phyloP scores from a whole-genome alignment of 306 rosid genomes.

The Comarum palustre region DNA sequence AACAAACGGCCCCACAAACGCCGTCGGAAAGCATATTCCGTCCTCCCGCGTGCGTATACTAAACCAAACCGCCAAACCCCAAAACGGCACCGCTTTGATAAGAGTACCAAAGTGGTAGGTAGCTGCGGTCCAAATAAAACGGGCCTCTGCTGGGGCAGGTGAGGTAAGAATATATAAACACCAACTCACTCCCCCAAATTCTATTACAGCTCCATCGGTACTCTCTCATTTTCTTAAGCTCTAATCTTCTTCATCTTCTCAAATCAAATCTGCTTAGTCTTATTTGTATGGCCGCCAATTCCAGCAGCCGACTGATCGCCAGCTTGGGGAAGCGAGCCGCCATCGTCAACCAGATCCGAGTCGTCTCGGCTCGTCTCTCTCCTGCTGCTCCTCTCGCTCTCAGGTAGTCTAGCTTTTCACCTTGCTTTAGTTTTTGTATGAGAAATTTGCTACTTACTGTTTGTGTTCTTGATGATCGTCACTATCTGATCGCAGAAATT shows the following conservation, averaged over 20 bases:
- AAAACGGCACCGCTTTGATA: slow-evolving; percentile 1
- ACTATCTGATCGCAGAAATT: neutral
- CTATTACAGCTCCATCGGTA: neutral
- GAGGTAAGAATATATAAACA: slow-evolving; percentile 15
- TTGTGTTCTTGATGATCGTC: neutral
- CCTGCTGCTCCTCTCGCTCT: slow-evolving; percentile 27
- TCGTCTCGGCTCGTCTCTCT: slow-evolving; percentile 21
- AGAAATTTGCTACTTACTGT: neutral
- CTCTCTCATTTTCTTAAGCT: neutral
- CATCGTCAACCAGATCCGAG: slow-evolving; percentile 60
- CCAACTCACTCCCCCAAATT: neutral
- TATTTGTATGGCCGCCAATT: slow-evolving; percentile 95
- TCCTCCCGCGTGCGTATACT: neutral
- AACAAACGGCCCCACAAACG: neutral
- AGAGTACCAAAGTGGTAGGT: neutral
- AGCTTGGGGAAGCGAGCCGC: slow-evolving; percentile 63
- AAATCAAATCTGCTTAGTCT: neutral
- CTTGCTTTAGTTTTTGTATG: neutral
- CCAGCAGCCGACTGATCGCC: slow-evolving; percentile 68
- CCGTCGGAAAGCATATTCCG: neutral
- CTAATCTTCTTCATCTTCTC: neutral
- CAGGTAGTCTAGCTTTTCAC: neutral
- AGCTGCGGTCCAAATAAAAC: neutral
- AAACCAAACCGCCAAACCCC: neutral
- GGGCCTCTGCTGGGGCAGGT: neutral